phyloP scores from a whole-genome alignment of 768 basidiomycete species.

The Leccinum longicurvipes region DNA sequence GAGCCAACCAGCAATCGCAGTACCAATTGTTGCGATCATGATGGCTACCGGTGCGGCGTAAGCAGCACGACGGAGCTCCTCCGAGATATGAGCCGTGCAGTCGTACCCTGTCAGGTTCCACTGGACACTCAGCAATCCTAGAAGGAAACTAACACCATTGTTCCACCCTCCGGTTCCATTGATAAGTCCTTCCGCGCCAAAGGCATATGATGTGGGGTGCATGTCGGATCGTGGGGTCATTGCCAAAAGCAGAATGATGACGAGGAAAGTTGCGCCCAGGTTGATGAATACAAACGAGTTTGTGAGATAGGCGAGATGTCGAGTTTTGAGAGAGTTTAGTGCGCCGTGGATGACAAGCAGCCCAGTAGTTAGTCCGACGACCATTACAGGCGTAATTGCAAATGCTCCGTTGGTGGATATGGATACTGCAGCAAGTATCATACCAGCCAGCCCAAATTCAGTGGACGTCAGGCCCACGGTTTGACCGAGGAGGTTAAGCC shows the following conservation, averaged over 20 bases:
- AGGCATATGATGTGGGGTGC: constrained; percentile 55
- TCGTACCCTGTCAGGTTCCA: constrained; percentile 42
- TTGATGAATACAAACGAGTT: constrained; percentile 45
- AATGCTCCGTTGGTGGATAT: constrained; percentile 31
- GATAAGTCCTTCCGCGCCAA: constrained; percentile 40
- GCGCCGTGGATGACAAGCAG: constrained; percentile 41
- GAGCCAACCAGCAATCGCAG: constrained; percentile 56
- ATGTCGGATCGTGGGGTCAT: constrained; percentile 48
- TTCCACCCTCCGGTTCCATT: constrained; percentile 43
- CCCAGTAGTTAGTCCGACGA: constrained; percentile 40
- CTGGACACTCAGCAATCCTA: constrained; percentile 46
- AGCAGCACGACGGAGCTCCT: constrained; percentile 53
- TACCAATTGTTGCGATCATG: constrained; percentile 44
- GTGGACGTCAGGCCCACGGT: constrained; percentile 32
- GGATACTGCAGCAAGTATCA: constrained; percentile 31
- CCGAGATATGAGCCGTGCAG: constrained; percentile 28
- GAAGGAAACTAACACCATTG: constrained; percentile 41
- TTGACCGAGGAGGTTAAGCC: constrained; percentile 33
- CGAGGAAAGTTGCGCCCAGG: constrained; percentile 38
- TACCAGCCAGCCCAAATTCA: constrained; percentile 35
- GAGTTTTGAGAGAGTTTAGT: constrained; percentile 44
- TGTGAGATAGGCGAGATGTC: constrained; percentile 32
- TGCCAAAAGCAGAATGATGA: constrained; percentile 42
- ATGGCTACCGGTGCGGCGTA: constrained; percentile 45
- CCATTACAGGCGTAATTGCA: constrained; percentile 36